Evolutionary conservation across 2,329 filamentous ascomycete species (phyloP).

Genomic region (Emergomyces africanus): DNA sequence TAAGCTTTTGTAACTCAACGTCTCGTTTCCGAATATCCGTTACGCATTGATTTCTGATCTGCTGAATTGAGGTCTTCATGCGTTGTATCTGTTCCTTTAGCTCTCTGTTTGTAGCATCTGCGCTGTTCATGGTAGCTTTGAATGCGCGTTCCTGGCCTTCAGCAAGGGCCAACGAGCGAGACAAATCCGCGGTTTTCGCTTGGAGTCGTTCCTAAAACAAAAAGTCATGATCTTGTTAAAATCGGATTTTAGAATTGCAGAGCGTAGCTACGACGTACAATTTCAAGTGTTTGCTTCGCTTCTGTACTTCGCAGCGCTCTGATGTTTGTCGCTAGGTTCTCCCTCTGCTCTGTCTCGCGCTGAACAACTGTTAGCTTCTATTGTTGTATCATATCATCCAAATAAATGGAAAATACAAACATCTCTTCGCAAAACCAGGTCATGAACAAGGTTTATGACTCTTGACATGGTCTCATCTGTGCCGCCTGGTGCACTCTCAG

Average conservation of each 20-base stretch:
- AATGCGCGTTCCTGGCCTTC: slow-evolving; percentile 61
- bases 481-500: slow-evolving; percentile 47
- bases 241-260: slow-evolving; percentile 1
- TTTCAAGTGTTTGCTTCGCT: slow-evolving; percentile 57
- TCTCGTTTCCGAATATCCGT: slow-evolving; percentile 88
- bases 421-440: slow-evolving; percentile 79
- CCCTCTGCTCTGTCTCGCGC: slow-evolving; percentile 82
- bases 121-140: slow-evolving; percentile 55
- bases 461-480: slow-evolving; percentile 62
- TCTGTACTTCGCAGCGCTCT: slow-evolving; percentile 63
- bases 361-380: slow-evolving; percentile 25
- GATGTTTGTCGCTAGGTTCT: slow-evolving; percentile 66
- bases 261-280: slow-evolving; percentile 35
- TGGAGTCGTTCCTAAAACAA: slow-evolving; percentile 37
- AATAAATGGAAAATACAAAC: slow-evolving; percentile 46
- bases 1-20: slow-evolving; percentile 74
- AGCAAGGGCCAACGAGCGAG: slow-evolving; percentile 43
- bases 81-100: slow-evolving; percentile 73
- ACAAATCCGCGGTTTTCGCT: slow-evolving; percentile 42
- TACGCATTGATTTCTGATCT: slow-evolving; percentile 74
- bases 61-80: slow-evolving; percentile 65
- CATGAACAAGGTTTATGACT: slow-evolving; percentile 88
- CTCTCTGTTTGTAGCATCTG: slow-evolving; percentile 60
- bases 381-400: slow-evolving; percentile 38
- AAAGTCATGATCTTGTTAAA: not conserved